Base-by-base conservation (phyloP, 805 yeast genomes). In the Candida rishiriensis region DNA sequence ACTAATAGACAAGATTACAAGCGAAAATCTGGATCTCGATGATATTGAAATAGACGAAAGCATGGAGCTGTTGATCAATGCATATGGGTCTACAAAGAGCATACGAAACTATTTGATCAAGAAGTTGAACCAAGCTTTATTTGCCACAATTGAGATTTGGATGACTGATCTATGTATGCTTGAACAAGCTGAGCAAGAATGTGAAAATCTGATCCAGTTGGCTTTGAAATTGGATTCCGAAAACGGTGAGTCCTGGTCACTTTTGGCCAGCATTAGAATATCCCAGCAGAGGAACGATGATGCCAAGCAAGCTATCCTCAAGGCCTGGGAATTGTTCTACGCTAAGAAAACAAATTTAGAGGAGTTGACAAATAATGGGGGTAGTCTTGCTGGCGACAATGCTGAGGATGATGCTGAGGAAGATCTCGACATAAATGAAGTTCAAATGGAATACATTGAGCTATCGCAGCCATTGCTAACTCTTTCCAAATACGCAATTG, bases 101-200 rank as follows among this genome's bases (percentile, higher is more conserved):
- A 54, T 68, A n/a, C 53, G 59, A 37, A 57, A 61, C 42, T 72
- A 72, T 47, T 65, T 76, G 35, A 61, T 75, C 15, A 76, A 76
- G 50, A 86, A 85, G 59, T 60, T 88, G 39, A 79, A 84, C 50
- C 85, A 82, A 58, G 96, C 91, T 0, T 69, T 88, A 26, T 81
- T 91, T 53, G 83, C 96, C 7, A 76, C 84, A 69, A 85, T 93
- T 57, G 99, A 91, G 65, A 85, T 88, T 45, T 90, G 96, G 96
- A 88, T 89, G 97, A 91, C 98, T 1, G 97, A 91, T 69, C 70
- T 90, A 51, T 90, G 98, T 69, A 88, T 90, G 96, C 95, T 88
- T 56, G 80, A 80, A 3, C 81, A 83, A 52, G 98, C 98, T 2
- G 98, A 93, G 65, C 17, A 62, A 9, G 75, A 79, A 61, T 93